Conservation (phyloP, 2,329 filamentous ascomycete genomes). For the Endothia cerciana region DNA sequence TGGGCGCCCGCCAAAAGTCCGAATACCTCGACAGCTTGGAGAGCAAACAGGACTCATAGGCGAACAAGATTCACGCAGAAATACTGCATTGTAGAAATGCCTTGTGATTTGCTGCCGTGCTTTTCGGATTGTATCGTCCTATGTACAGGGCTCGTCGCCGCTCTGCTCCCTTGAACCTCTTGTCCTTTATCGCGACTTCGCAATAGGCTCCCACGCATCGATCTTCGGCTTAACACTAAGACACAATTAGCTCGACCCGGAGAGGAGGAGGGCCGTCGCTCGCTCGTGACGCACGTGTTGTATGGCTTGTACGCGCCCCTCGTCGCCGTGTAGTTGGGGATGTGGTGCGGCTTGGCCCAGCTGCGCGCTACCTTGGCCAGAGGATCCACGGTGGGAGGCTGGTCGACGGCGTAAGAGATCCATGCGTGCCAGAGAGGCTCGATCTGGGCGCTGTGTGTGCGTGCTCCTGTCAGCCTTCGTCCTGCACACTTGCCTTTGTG, state of each 20-base stretch:
- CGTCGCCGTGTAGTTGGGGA: slow-evolving; percentile 75
- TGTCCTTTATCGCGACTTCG: slow-evolving; percentile 22
- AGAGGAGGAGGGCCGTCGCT: background rate
- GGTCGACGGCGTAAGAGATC: slow-evolving; percentile 93
- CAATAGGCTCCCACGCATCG: slow-evolving; percentile 39
- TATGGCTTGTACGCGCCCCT: slow-evolving; percentile 89
- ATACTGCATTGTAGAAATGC: background rate
- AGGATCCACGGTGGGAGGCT: slow-evolving; percentile 77
- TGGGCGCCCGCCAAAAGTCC: background rate
- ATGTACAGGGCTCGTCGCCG: slow-evolving; percentile 28
- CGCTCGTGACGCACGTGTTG: slow-evolving; percentile 75
- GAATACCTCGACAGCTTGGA: background rate
- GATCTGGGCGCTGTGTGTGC: slow-evolving; percentile 67
- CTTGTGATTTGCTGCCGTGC: background rate
- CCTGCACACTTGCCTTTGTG: background rate
- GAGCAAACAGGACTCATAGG: background rate
- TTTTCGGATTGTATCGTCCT: slow-evolving; percentile 18
- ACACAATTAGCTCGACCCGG: background rate
- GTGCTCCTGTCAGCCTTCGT: slow-evolving; percentile 22
- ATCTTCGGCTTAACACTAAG: slow-evolving; percentile 41
- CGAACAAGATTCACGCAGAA: background rate
- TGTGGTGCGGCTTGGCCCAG: slow-evolving; percentile 76
- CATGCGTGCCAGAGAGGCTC: slow-evolving; percentile 98
- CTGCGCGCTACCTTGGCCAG: slow-evolving; percentile 68
- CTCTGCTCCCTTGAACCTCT: background rate